These are phyloP conservation scores for Fusarium euwallaceae DNA, from an alignment of 2,329 filamentous ascomycete species.

Conservation along the genomic window DNA sequence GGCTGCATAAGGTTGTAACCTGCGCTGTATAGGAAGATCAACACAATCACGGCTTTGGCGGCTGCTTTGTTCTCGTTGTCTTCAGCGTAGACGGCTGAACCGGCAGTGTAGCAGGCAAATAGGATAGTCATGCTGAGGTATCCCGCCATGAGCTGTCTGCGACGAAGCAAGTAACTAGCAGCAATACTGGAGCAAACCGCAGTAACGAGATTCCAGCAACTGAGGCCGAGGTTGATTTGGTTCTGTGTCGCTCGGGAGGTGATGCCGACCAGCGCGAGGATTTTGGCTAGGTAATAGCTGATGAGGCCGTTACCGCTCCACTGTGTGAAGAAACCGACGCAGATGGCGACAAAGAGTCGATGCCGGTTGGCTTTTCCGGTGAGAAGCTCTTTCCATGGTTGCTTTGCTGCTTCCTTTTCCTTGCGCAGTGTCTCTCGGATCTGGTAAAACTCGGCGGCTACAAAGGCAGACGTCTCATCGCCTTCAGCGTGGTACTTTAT, in stretches of 20 bases:
- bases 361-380: slow-evolving; percentile 43
- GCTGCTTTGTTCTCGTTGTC: slow-evolving; percentile 26
- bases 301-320: slow-evolving; percentile 47
- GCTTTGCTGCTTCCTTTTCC: slow-evolving; percentile 21
- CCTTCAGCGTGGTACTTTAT: slow-evolving; percentile 23
- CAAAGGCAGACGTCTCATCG: slow-evolving; percentile 1
- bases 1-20: not conserved
- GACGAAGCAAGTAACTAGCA: slow-evolving; percentile 25
- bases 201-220: slow-evolving; percentile 20
- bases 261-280: slow-evolving; percentile 53
- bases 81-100: not conserved
- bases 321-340: slow-evolving; percentile 46
- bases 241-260: slow-evolving; percentile 51
- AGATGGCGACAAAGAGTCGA: slow-evolving; percentile 43
- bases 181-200: not conserved
- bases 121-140: slow-evolving; percentile 40
- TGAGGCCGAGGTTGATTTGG: slow-evolving; percentile 38
- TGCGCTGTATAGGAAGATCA: slow-evolving; percentile 52
- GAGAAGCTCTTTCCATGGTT: slow-evolving; percentile 34
- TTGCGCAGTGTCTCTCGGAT: slow-evolving; percentile 17
- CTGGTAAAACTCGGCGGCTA: slow-evolving; percentile 18
- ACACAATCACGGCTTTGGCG: slow-evolving; percentile 48
- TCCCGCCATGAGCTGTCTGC: slow-evolving; percentile 43
- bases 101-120: slow-evolving; percentile 40
- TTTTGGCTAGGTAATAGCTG: slow-evolving; percentile 54